Evolutionary conservation across 495 filamentous ascomycete species (phyloP), one percentile per base, ranked within the genome.

Genomic region (Lasiosphaeria ovina): DNA sequence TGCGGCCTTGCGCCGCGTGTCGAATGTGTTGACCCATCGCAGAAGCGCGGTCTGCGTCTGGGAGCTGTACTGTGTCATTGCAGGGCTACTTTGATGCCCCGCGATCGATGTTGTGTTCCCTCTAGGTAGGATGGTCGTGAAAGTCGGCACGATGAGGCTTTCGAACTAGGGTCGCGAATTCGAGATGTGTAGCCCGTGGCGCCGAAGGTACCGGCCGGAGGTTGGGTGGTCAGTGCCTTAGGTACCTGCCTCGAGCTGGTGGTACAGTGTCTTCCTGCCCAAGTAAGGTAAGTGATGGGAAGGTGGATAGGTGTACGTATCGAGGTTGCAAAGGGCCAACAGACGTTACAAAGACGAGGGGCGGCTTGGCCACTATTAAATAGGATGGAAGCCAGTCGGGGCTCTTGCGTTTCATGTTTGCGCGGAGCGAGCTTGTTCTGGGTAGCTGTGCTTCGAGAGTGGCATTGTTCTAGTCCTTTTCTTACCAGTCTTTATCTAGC

Each of bases 21-120:
- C 66, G 61, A 76, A 76, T 1, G 72, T 66, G 61, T 68, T 69
- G 60, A 79, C 74, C 77, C 77, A 79, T 72, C 73, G 74, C 57
- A 81, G 65, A 55, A 81, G 67, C 49, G 79, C 78, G 45, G 62
- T 62, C 55, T 77, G 74, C 47, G 69, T 69, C 51, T 54, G 61
- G 14, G 55, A 51, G 56, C 62, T 69, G 54, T 67, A 67, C 38
- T 63, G 69, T 16, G 69, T 55, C 72, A 74, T 74, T 48, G 53
- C 58, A 31, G 24, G 24, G 2, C 24, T 24, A 24, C 24, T 24
- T 24, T 24, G 24, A 24, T 24, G 24, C 24, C 24, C 24, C 24
- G 24, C 24, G 24, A 24, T 24, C 24, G 24, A 2, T 24, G 2
- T 24, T 2, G 24, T 0, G 24, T 24, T 24, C 24, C 24, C 24